Percentiles rank a stretch among this genome's conserved stretches.
These are phyloP conservation scores for Gracilariopsis chorda DNA, from an alignment of 23 red algal species.

Conservation along the genomic window DNA sequence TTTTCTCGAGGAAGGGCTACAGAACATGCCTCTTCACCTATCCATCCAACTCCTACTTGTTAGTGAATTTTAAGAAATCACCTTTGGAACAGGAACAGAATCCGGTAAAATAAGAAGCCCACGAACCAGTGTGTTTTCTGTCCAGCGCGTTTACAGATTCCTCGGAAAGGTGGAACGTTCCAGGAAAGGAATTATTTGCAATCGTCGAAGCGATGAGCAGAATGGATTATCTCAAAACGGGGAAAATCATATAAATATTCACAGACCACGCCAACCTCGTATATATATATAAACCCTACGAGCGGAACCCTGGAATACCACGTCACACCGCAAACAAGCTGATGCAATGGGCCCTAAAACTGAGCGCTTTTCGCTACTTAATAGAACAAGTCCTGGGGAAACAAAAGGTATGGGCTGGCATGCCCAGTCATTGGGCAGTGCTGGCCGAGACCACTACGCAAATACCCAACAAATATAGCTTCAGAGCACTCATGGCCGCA, in stretches of 20 bases:
- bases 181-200: constrained; percentile 13
- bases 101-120: neutral
- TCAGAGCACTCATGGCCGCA: neutral
- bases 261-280: constrained; percentile 38
- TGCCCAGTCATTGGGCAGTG: constrained; percentile 20
- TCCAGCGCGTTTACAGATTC: neutral
- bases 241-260: neutral
- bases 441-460: neutral
- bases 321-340: neutral
- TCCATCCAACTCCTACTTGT: constrained; percentile 10
- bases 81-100: neutral
- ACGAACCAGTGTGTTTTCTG: neutral
- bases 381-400: constrained; percentile 20
- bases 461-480: neutral
- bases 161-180: too few relatives aligned
- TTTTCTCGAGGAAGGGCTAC: neutral
- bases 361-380: neutral
- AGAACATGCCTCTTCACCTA: constrained; percentile 15
- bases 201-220: constrained; percentile 18
- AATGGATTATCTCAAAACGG: constrained; percentile 1
- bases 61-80: neutral
- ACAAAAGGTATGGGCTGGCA: neutral
- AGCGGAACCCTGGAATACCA: neutral
- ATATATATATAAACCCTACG: neutral
- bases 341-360: neutral